These are phyloP conservation scores for Fusarium austroafricanum DNA, from an alignment of 2,329 filamentous ascomycete species.

Conservation along the genomic window DNA sequence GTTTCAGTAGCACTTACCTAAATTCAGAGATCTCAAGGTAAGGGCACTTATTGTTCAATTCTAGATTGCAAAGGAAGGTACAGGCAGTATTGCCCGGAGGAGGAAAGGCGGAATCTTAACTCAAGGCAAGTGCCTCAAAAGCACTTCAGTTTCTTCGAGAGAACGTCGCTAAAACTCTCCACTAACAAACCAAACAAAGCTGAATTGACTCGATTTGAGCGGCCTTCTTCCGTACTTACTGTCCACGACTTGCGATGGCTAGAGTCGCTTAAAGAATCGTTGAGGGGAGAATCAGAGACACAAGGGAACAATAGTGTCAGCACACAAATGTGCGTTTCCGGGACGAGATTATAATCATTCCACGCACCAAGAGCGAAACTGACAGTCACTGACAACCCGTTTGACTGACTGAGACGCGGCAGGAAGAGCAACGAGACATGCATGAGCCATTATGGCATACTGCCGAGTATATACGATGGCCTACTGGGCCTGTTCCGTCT, in stretches of 20 bases:
- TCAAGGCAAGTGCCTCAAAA: neutral
- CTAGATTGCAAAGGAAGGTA: neutral
- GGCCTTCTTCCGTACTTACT: neutral
- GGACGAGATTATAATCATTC: constrained; percentile 20
- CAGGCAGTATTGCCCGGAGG: constrained; percentile 22
- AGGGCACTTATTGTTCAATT: neutral
- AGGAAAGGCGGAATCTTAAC: constrained; percentile 25
- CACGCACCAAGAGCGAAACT: neutral
- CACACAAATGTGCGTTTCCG: constrained; percentile 28
- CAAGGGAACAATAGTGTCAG: neutral
- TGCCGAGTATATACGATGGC: neutral
- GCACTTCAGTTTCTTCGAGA: constrained; percentile 1
- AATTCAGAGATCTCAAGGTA: neutral
- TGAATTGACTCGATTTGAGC: neutral
- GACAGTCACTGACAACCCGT: neutral
- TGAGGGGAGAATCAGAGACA: constrained; percentile 6
- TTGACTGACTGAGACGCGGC: neutral
- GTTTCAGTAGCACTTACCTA: neutral
- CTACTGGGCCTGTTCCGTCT: neutral
- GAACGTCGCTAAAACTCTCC: neutral
- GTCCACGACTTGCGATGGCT: constrained; percentile 2
- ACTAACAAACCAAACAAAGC: neutral
- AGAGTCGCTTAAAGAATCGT: neutral
- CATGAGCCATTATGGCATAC: neutral
- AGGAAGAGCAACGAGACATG: neutral